A percentile compares a stretch with the other conserved stretches of the same genome.
Conservation (phyloP, 2,329 filamentous ascomycete genomes). For the Xylaria sp. region DNA sequence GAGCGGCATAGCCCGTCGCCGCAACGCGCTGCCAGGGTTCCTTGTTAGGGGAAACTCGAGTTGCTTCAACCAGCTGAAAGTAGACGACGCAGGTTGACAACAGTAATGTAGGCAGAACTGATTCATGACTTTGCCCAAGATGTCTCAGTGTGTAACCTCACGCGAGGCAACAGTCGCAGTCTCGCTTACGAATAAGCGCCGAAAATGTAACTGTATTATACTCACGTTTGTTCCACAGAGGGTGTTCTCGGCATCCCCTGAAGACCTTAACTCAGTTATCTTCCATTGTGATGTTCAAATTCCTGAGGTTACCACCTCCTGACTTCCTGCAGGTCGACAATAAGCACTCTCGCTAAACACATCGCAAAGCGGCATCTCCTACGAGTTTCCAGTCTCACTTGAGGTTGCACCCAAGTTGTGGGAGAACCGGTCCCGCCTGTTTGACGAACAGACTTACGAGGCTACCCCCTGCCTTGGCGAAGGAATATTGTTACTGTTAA, state of each 20-base stretch:
- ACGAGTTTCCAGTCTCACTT: not conserved
- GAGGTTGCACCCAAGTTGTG: conserved; percentile 6
- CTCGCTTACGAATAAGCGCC: conserved; percentile 18
- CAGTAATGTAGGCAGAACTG: not conserved
- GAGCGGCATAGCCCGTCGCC: not conserved
- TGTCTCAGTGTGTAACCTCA: conserved; percentile 10
- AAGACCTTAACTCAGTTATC: not conserved
- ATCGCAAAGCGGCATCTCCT: not conserved
- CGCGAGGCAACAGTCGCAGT: conserved; percentile 11
- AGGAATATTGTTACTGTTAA: conserved; percentile 27
- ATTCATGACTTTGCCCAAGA: conserved; percentile 5
- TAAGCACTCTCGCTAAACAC: not conserved
- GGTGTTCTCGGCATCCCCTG: conserved; percentile 8
- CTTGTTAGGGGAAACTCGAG: not conserved
- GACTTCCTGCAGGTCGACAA: not conserved
- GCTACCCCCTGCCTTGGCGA: conserved; percentile 22
- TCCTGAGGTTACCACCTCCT: conserved; percentile 2
- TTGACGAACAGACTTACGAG: conserved; percentile 22
- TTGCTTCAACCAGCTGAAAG: not conserved
- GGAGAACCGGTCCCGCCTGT: conserved; percentile 12
- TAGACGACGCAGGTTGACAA: conserved; percentile 7
- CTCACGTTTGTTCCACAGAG: conserved; percentile 7
- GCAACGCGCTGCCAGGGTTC: not conserved
- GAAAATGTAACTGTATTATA: conserved; percentile 16
- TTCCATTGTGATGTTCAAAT: not conserved